phyloP scores from a whole-genome alignment of 306 rosid species.

The Acacia crassicarpa region DNA sequence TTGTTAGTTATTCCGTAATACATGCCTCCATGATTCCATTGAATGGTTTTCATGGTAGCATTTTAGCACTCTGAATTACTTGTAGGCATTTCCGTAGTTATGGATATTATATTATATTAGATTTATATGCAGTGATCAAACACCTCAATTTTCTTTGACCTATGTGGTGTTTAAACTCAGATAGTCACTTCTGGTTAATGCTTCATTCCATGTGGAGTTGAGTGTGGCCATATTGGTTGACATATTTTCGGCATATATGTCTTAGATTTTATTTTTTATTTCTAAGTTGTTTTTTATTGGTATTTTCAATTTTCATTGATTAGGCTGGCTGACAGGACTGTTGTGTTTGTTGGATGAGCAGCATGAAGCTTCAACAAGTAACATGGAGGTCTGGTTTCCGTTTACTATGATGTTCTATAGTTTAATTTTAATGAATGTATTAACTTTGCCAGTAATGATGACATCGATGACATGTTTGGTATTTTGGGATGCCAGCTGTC shows the following conservation, averaged over 20 bases:
- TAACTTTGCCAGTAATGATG: not conserved
- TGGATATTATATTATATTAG: not conserved
- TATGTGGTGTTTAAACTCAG: conserved; percentile 11
- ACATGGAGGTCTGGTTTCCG: conserved; percentile 62
- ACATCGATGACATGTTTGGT: conserved; percentile 6
- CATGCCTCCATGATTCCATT: not conserved
- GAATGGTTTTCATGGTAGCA: not conserved
- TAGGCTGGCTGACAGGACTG: conserved; percentile 95
- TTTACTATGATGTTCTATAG: conserved; percentile 5
- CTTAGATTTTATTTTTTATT: conserved; percentile 42
- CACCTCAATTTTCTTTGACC: not conserved
- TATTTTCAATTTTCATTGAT: conserved; percentile 57
- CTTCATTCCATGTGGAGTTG: not conserved
- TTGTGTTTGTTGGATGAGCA: conserved; percentile 86
- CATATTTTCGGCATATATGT: conserved; percentile 14
- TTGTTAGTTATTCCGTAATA: conserved; percentile 7
- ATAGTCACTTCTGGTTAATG: conserved; percentile 20
- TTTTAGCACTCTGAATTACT: not conserved
- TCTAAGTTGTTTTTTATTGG: conserved; percentile 56
- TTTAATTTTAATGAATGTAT: not conserved
- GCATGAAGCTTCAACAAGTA: conserved; percentile 68
- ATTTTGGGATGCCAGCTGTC: conserved; percentile 13
- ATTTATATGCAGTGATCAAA: not conserved
- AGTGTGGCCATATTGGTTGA: not conserved
- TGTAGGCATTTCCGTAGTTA: not conserved